phyloP scores from a whole-genome alignment of 2,329 filamentous ascomycete genomes.

The Alternaria consortialis region DNA sequence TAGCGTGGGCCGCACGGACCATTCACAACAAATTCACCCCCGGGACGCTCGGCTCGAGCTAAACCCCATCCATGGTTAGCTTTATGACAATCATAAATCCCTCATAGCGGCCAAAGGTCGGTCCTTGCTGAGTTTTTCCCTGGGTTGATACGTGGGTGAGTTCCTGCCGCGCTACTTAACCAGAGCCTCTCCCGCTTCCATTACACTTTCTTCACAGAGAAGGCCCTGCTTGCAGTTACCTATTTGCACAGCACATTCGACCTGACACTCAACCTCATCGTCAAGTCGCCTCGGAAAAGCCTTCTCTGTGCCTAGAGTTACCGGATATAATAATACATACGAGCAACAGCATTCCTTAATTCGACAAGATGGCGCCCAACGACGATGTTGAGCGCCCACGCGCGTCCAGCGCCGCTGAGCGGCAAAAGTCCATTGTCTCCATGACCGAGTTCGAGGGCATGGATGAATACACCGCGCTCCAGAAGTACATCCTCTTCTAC shows the following conservation, averaged over 20 bases:
- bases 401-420: conserved; percentile 40
- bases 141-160: conserved; percentile 25
- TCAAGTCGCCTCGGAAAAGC: conserved; percentile 35
- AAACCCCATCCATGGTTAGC: conserved; percentile 23
- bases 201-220: conserved; percentile 35
- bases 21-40: conserved; percentile 21
- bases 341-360: conserved; percentile 33
- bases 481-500: conserved; percentile 74
- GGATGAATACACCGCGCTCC: conserved; percentile 72
- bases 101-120: conserved; percentile 28
- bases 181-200: conserved; percentile 33
- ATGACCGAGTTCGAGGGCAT: conserved; percentile 55
- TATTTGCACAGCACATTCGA: conserved; percentile 39
- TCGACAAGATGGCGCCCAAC: conserved; percentile 34
- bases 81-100: conserved; percentile 25
- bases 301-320: conserved; percentile 38
- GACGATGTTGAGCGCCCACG: conserved; percentile 49
- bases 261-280: conserved; percentile 26
- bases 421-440: conserved; percentile 48
- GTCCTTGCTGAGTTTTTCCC: conserved; percentile 40
- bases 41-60: conserved; percentile 25
- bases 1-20: conserved; percentile 24
- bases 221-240: conserved; percentile 41
- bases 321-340: conserved; percentile 27
- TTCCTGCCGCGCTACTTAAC: conserved; percentile 30